Conservation (phyloP, 2,329 filamentous ascomycete species). For the Canariomyces notabilis region DNA sequence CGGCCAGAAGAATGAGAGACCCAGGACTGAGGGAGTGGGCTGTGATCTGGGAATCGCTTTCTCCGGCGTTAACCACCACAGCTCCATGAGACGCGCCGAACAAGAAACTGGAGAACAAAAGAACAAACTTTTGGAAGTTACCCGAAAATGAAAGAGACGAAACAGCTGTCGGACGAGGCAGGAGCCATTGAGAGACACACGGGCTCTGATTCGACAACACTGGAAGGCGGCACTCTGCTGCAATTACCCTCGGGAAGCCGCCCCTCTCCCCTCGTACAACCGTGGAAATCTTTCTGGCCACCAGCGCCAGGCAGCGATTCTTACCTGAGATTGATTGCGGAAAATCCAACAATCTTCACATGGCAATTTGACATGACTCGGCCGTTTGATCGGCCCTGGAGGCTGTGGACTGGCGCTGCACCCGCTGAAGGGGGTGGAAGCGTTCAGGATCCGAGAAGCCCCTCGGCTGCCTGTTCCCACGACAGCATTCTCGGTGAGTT, state of each 20-base stretch:
- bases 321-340: neutral
- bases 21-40: neutral
- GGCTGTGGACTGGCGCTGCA: slow-evolving; percentile 3
- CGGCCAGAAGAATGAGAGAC: neutral
- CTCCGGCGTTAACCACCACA: neutral
- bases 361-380: slow-evolving; percentile 9
- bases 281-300: slow-evolving; percentile 13
- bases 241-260: neutral
- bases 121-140: neutral
- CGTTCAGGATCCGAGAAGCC: neutral
- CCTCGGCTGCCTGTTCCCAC: neutral
- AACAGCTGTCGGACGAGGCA: neutral
- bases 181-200: neutral
- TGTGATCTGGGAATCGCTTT: neutral
- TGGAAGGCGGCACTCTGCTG: neutral
- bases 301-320: slow-evolving; percentile 4
- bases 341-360: slow-evolving; percentile 6
- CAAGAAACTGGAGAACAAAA: neutral
- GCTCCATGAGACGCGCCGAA: no score
- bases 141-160: neutral
- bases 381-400: slow-evolving; percentile 13
- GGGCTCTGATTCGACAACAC: neutral
- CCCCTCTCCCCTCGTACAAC: neutral
- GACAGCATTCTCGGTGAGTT: neutral
- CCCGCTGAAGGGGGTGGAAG: neutral